phyloP scores from a whole-genome alignment of 2,329 filamentous ascomycete genomes.

The Fusarium heterosporum region DNA sequence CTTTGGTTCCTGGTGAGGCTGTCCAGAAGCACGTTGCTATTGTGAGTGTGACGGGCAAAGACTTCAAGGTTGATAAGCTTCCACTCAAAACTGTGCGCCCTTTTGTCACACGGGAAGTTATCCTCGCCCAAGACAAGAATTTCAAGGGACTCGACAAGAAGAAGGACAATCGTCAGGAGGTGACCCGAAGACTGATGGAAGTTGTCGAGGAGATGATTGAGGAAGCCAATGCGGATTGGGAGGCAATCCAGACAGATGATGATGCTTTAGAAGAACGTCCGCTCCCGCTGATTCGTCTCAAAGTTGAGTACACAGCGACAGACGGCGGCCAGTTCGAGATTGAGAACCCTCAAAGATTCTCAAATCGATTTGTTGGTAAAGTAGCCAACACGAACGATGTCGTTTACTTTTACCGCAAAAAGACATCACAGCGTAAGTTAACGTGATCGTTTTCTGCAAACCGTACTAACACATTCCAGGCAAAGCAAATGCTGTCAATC shows the following conservation, averaged over 20 bases:
- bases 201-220: conserved; percentile 90
- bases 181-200: conserved; percentile 80
- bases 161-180: conserved; percentile 83
- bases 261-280: conserved; percentile 72
- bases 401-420: conserved; percentile 92
- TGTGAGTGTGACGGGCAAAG: conserved; percentile 82
- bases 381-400: conserved; percentile 97
- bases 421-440: conserved; percentile 63
- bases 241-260: conserved; percentile 76
- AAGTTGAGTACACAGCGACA: conserved; percentile 88
- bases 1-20: conserved; percentile 88
- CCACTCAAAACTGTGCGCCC: conserved; percentile 89
- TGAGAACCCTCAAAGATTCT: conserved; percentile 96
- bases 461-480: conserved; percentile 39
- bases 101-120: conserved; percentile 87
- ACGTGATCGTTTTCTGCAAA: rapidly evolving
- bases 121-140: conserved; percentile 78
- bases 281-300: conserved; percentile 85
- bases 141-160: conserved; percentile 83
- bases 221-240: conserved; percentile 85
- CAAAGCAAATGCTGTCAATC: conserved; percentile 58
- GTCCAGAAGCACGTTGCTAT: conserved; percentile 92
- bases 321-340: conserved; percentile 89
- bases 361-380: conserved; percentile 87
- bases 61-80: conserved; percentile 84